A percentile compares a stretch with the other conserved stretches of the same genome.
These are phyloP conservation scores for Tolypocladium tundrense DNA, from an alignment of 2,329 filamentous ascomycete genomes.

Conservation along the genomic window DNA sequence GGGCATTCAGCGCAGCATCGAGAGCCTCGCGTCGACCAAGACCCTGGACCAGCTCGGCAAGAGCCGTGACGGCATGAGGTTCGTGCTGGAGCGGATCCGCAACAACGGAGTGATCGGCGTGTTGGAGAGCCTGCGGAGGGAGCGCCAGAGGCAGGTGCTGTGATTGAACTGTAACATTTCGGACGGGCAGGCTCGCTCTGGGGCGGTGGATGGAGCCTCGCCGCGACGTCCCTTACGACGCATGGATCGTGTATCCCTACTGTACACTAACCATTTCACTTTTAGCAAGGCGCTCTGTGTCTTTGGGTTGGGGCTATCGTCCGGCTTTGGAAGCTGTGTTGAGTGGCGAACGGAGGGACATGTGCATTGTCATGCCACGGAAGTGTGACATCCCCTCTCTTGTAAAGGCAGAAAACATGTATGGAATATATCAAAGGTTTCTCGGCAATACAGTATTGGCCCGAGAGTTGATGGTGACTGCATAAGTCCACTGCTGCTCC, in stretches of 20 bases:
- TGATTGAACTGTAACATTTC: constrained; percentile 3
- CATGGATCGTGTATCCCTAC: constrained; percentile 13
- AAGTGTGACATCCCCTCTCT: constrained; percentile 30
- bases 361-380: constrained; percentile 16
- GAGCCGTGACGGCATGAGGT: constrained; percentile 72
- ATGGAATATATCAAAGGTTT: neutral
- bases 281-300: constrained; percentile 25
- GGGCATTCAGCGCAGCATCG: constrained; percentile 69
- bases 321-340: constrained; percentile 3
- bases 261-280: constrained; percentile 21
- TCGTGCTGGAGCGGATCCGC: constrained; percentile 62
- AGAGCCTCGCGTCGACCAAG: constrained; percentile 66
- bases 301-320: constrained; percentile 8
- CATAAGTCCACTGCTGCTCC: neutral
- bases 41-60: constrained; percentile 71
- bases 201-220: neutral
- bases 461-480: neutral
- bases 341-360: constrained; percentile 7
- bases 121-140: constrained; percentile 41
- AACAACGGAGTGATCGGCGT: constrained; percentile 49
- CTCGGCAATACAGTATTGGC: neutral
- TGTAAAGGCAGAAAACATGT: constrained; percentile 13
- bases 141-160: constrained; percentile 23
- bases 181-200: neutral
- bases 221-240: constrained; percentile 4